Evolutionary conservation across 352 stramenopile species (phyloP).

Genomic region (Phytophthora constricta): DNA sequence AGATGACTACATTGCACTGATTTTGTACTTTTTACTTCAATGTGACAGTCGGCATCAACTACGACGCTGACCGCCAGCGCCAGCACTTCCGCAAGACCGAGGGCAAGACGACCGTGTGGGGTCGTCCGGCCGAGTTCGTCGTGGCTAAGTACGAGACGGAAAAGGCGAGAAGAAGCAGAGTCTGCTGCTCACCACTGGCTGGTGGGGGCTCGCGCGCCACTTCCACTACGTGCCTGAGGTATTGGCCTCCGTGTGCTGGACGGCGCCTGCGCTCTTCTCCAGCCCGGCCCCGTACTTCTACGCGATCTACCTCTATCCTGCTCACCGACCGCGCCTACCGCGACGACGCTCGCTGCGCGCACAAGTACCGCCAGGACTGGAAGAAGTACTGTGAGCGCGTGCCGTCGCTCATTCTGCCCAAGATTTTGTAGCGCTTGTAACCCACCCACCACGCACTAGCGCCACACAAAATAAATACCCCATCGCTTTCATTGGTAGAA

Average conservation of each 20-base stretch:
- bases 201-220: conserved; percentile 95
- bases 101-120: conserved; percentile 93
- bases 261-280: conserved; percentile 61
- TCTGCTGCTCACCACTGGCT: conserved; percentile 92
- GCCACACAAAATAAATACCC: too few species aligned
- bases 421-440: conserved; percentile 59
- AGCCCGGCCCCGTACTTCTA: conserved; percentile 90
- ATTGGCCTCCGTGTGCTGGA: conserved; percentile 81
- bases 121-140: conserved; percentile 92
- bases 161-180: conserved; percentile 88
- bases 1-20: background rate
- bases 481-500: too few species aligned
- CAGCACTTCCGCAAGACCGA: conserved; percentile 90
- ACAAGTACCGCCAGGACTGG: conserved; percentile 98
- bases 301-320: conserved; percentile 91
- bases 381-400: conserved; percentile 92
- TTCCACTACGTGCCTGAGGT: conserved; percentile 97
- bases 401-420: conserved; percentile 88
- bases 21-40: conserved; percentile 6
- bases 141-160: conserved; percentile 93
- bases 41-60: conserved; percentile 91
- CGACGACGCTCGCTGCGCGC: conserved; percentile 94
- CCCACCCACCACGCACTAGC: background rate
- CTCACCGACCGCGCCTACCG: conserved; percentile 95
- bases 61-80: conserved; percentile 94